These are phyloP conservation scores for Rhinocladiella similis DNA, from an alignment of 2,329 filamentous ascomycete species.

Conservation along the genomic window DNA sequence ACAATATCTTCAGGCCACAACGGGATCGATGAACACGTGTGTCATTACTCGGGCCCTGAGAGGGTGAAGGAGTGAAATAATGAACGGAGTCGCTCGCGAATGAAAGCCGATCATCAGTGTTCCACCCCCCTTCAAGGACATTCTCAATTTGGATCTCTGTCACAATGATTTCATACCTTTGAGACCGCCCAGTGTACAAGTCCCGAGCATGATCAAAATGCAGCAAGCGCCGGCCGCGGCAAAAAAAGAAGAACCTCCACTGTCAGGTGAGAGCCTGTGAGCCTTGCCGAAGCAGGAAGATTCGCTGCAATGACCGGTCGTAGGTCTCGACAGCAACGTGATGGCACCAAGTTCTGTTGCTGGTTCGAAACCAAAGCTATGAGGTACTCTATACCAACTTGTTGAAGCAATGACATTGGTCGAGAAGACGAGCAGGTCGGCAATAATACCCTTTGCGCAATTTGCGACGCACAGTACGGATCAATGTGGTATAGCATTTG, in stretches of 20 bases:
- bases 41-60: not conserved
- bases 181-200: constrained; percentile 42
- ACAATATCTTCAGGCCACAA: not conserved
- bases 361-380: no score
- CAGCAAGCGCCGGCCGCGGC: constrained; percentile 34
- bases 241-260: constrained; percentile 42
- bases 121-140: not conserved
- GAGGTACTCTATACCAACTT: no score
- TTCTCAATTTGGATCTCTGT: not conserved
- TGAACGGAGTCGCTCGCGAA: no score
- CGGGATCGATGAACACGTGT: not conserved
- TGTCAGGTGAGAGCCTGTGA: constrained; percentile 64
- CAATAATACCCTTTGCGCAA: no score
- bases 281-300: constrained; percentile 78
- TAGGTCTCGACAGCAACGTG: no score
- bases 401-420: no score
- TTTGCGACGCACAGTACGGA: no score
- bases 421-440: no score
- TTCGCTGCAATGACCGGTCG: constrained; percentile 80
- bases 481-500: no score
- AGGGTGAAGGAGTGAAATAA: not conserved
- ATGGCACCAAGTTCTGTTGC: no score
- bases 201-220: constrained; percentile 32
- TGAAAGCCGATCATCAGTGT: not conserved
- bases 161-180: constrained; percentile 45